These are phyloP conservation scores for Acer saccharum DNA, from an alignment of 345 rosid species.

Conservation along the genomic window DNA sequence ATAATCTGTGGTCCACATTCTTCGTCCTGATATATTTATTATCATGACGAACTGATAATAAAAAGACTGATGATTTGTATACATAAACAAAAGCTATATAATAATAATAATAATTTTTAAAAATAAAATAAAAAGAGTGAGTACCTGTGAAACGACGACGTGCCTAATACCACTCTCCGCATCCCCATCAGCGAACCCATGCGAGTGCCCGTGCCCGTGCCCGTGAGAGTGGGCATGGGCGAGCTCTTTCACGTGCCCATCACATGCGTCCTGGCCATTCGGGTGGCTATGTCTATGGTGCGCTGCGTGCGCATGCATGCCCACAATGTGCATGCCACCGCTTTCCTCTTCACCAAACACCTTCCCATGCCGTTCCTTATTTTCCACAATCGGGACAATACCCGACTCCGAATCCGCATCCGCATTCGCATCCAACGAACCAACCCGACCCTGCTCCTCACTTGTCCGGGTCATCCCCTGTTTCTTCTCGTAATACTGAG, in stretches of 20 bases:
- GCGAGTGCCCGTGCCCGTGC: slow-evolving; percentile 19
- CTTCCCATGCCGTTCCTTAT: slow-evolving; percentile 36
- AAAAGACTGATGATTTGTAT: too few species aligned
- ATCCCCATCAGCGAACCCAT: slow-evolving; percentile 44
- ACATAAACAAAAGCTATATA: too few species aligned
- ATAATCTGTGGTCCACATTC: too few species aligned
- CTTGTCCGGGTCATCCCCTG: slow-evolving; percentile 50
- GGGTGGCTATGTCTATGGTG: slow-evolving; percentile 82
- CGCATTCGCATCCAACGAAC: slow-evolving; percentile 33
- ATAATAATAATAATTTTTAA: too few species aligned
- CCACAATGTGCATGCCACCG: slow-evolving; percentile 87
- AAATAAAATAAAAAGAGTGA: not conserved
- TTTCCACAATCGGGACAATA: slow-evolving; percentile 35
- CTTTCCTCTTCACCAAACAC: slow-evolving; percentile 88
- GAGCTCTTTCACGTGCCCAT: slow-evolving; percentile 36
- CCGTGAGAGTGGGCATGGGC: slow-evolving; percentile 27
- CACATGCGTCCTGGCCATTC: slow-evolving; percentile 57
- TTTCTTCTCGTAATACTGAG: slow-evolving; percentile 85
- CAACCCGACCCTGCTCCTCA: slow-evolving; percentile 48
- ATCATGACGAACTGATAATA: too few species aligned
- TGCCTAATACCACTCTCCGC: slow-evolving; percentile 65
- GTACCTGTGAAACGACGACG: slow-evolving; percentile 94
- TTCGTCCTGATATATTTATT: too few species aligned
- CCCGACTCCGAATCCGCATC: slow-evolving; percentile 36
- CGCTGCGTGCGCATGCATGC: slow-evolving; percentile 86